Base-by-base conservation (phyloP, 164 flowering plant species). In the Macadamia tetraphylla region DNA sequence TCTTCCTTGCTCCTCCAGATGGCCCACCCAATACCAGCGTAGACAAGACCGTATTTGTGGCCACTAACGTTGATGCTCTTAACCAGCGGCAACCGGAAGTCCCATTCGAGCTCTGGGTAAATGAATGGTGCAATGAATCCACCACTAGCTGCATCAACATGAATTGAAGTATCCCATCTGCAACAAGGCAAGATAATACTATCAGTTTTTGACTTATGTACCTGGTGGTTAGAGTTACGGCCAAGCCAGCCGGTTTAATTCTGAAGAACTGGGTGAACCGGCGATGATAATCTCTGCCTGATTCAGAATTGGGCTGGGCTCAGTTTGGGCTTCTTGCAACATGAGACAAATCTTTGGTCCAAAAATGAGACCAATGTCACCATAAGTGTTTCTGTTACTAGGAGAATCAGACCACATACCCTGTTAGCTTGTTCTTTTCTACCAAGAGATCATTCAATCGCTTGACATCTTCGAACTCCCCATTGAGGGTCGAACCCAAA, bases 131-230 rank as follows among this genome's bases (percentile, higher is more conserved):
- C 78, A 32, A 76, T 76, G 53, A 76, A 76, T n/a, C 79, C 79
- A 43, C 79, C 79, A 23, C 80, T 77, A 9, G 81, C 81, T 0
- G 81, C 81, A 32, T 79, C 81, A 3, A 79, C 81, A 71, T 79
- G 81, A 14, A 79, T 79, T 2, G 81, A 79, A 1, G 81, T 79
- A 9, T 79, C 77, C 81, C 81, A 79, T 62, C 81, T 72, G 66
- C 57, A 58, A 29, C 17, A 15, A 31, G 7, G 1, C 29, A 23
- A 23, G 23, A 23, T 23, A 23, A 23, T 23, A 23, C 23, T 23
- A 23, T 23, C 23, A 23, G 23, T 23, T 23, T 23, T 23, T 23
- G 23, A 23, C 23, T 23, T 23, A 23, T 0, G 23, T 23, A 23
- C 23, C 23, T 23, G 23, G 23, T 23, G 23, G 23, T 49, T 10